phyloP scores from a whole-genome alignment of 345 rosid genomes.

The Brassica incana region DNA sequence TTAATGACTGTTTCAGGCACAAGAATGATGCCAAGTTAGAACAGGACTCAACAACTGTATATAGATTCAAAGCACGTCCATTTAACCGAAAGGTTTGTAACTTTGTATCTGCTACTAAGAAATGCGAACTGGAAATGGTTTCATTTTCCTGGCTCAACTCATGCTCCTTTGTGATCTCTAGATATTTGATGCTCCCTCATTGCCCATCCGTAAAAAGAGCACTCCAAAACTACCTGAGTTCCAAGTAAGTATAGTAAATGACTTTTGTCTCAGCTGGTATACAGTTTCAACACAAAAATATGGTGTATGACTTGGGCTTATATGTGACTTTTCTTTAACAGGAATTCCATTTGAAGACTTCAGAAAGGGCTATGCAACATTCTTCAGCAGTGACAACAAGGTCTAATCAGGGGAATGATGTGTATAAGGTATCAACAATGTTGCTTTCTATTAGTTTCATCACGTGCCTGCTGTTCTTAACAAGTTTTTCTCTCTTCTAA shows the following conservation, averaged over 20 bases:
- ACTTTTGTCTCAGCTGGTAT: neutral
- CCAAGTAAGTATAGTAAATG: slow-evolving; percentile 52
- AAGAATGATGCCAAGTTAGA: slow-evolving; percentile 51
- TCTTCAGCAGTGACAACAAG: slow-evolving; percentile 55
- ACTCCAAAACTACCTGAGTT: slow-evolving; percentile 78
- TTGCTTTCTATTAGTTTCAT: slow-evolving; percentile 1
- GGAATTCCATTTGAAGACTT: slow-evolving; percentile 90
- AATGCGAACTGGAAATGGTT: neutral
- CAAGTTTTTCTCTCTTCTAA: too few species aligned
- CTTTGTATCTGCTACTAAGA: slow-evolving; percentile 30
- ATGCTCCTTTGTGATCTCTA: slow-evolving; percentile 42
- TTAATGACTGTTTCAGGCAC: slow-evolving; percentile 56
- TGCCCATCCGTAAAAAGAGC: slow-evolving; percentile 74
- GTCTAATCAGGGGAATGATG: slow-evolving; percentile 39
- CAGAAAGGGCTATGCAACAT: slow-evolving; percentile 86
- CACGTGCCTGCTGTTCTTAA: neutral
- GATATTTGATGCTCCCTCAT: slow-evolving; percentile 86
- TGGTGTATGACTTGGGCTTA: slow-evolving; percentile 16
- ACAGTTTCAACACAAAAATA: neutral
- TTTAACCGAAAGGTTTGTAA: slow-evolving; percentile 85
- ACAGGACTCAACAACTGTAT: slow-evolving; percentile 40
- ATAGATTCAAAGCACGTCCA: slow-evolving; percentile 94
- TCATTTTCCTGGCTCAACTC: slow-evolving; percentile 12
- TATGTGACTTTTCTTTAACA: slow-evolving; percentile 35
- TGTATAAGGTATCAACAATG: slow-evolving; percentile 50